Conservation (phyloP, 2,329 filamentous ascomycete genomes). For the Epichloe uncinata region DNA sequence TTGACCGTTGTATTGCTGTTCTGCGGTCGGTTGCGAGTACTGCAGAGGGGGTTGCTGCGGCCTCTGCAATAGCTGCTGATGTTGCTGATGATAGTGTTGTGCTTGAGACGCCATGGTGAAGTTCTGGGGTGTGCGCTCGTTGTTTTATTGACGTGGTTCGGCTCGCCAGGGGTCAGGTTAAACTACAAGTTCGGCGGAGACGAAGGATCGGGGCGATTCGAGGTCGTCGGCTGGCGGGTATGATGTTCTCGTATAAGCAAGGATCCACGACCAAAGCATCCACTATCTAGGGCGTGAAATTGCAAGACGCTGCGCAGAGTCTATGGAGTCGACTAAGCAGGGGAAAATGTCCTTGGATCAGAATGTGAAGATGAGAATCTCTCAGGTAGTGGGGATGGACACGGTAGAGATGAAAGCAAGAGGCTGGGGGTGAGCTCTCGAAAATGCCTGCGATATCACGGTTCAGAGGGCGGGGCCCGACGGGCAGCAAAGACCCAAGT, state of each 20-base stretch:
- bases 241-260: background rate
- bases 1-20: constrained; percentile 17
- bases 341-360: background rate
- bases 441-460: constrained; percentile 4
- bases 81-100: constrained; percentile 12
- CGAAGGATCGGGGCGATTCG: constrained; percentile 1
- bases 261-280: background rate
- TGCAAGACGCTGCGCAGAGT: background rate
- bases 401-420: constrained; percentile 3
- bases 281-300: background rate
- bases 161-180: constrained; percentile 1
- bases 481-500: constrained; percentile 3
- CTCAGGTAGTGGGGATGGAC: constrained; percentile 1
- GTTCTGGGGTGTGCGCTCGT: constrained; percentile 16
- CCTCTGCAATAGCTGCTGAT: constrained; percentile 11
- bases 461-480: constrained; percentile 6
- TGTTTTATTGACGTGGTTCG: constrained; percentile 19
- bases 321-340: background rate
- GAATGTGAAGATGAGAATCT: constrained; percentile 2
- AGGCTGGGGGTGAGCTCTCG: constrained; percentile 4
- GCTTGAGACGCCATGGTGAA: constrained; percentile 24
- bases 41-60: constrained; percentile 15
- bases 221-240: background rate
- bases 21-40: constrained; percentile 12
- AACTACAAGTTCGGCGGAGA: constrained; percentile 3